These are phyloP conservation scores for Falciphora oryzae DNA, from an alignment of 2,329 filamentous ascomycete genomes.

Conservation along the genomic window DNA sequence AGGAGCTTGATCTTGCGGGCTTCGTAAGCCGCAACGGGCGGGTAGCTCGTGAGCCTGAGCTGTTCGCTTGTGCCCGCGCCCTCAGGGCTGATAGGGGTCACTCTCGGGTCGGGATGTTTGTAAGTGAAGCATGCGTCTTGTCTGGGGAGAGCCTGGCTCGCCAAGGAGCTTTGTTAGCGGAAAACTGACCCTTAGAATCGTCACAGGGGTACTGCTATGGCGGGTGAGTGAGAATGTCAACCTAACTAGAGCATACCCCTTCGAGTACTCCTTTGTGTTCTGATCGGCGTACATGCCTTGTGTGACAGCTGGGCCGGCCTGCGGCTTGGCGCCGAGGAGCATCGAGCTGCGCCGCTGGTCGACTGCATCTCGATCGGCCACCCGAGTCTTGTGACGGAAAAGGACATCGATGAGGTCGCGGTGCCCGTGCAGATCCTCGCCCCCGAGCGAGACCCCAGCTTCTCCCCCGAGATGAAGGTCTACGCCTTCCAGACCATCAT, in stretches of 20 bases:
- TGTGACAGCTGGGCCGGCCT: conserved; percentile 36
- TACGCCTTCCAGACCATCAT: conserved; percentile 33
- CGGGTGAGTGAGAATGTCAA: conserved; percentile 19
- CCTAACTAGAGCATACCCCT: no score
- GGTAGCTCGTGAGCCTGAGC: conserved; percentile 30
- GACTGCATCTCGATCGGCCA: conserved; percentile 40
- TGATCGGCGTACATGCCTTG: no score
- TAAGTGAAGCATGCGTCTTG: no score
- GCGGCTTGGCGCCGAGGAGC: conserved; percentile 30
- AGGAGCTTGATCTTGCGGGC: conserved; percentile 29
- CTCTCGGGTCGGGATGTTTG: conserved; percentile 34
- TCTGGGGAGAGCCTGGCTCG: no score
- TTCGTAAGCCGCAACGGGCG: conserved; percentile 32
- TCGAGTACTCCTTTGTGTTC: no score
- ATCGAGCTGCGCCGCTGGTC: conserved; percentile 32
- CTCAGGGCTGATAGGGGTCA: conserved; percentile 27
- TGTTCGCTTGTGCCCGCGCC: conserved; percentile 30
- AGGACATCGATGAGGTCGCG: conserved; percentile 38
- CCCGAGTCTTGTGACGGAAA: conserved; percentile 34
- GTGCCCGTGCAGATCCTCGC: conserved; percentile 48
- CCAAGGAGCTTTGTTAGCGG: no score
- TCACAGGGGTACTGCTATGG: conserved; percentile 39
- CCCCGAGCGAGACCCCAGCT: conserved; percentile 38
- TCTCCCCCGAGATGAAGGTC: conserved; percentile 39
- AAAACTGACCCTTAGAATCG: no score